These are phyloP conservation scores for Penicillium coprophilum DNA, from an alignment of 495 filamentous ascomycete species.

Conservation along the genomic window DNA sequence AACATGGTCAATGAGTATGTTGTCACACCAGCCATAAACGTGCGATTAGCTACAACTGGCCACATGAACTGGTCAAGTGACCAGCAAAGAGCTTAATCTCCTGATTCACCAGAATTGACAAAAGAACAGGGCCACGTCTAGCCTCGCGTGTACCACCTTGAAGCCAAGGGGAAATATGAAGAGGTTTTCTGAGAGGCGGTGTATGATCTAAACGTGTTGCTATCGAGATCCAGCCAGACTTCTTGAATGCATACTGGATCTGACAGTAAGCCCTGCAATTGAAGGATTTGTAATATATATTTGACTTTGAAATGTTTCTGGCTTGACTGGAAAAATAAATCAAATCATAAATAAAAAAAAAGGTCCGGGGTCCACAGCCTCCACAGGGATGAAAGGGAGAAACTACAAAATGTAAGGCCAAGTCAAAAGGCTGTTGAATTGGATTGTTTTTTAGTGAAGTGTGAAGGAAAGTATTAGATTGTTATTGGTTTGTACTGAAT, in stretches of 20 bases:
- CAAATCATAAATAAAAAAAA: not conserved
- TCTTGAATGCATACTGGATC: not conserved
- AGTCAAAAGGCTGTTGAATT: slow-evolving; percentile 9
- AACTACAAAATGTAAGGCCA: slow-evolving; percentile 2
- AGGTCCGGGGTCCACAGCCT: not conserved
- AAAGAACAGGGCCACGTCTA: slow-evolving; percentile 3
- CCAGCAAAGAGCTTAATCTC: slow-evolving; percentile 12
- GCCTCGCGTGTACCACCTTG: not conserved
- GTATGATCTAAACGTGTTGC: not conserved
- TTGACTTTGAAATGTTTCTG: not conserved
- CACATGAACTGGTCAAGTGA: slow-evolving; percentile 26
- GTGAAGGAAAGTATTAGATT: not conserved
- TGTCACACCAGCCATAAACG: not conserved
- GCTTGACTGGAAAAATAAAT: not conserved
- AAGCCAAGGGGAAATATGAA: not conserved
- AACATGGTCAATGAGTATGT: not conserved
- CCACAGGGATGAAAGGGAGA: slow-evolving; percentile 12
- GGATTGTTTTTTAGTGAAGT: slow-evolving; percentile 10
- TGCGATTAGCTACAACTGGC: slow-evolving; percentile 3
- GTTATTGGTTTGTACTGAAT: not conserved
- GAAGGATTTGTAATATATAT: not conserved
- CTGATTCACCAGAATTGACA: not conserved
- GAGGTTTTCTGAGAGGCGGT: slow-evolving; percentile 4
- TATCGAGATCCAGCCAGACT: not conserved
- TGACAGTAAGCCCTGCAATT: slow-evolving; percentile 1